These are phyloP conservation scores for Chloris gayana DNA, from an alignment of 176 grass and related monocot genomes.

Conservation along the genomic window DNA sequence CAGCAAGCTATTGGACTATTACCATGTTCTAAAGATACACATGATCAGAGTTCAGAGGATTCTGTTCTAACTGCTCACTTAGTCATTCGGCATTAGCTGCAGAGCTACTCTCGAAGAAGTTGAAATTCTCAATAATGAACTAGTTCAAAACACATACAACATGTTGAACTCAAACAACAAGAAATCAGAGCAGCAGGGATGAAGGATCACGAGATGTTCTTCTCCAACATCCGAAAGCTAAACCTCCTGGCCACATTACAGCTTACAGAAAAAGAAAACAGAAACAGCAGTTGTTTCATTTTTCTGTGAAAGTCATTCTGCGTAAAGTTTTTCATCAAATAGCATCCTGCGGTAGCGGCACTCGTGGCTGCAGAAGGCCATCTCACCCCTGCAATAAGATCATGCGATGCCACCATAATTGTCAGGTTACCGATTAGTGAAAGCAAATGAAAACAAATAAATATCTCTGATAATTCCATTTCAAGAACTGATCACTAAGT, in stretches of 20 bases:
- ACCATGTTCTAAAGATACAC: too few relatives aligned
- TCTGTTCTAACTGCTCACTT: too few relatives aligned
- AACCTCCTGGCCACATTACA: neutral
- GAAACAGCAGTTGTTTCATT: neutral
- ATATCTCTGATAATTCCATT: neutral
- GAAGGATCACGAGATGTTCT: neutral
- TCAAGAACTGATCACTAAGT: neutral
- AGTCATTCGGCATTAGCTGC: too few relatives aligned
- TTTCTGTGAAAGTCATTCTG: neutral
- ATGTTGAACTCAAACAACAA: neutral
- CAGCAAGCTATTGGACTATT: too few relatives aligned
- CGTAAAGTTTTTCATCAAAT: conserved; percentile 41
- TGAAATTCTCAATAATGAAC: too few relatives aligned
- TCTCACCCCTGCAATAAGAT: conserved; percentile 59
- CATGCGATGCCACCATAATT: neutral
- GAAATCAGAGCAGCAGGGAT: neutral
- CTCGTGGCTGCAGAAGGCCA: conserved; percentile 68
- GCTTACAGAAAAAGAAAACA: neutral
- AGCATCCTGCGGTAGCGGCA: conserved; percentile 67
- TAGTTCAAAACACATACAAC: too few relatives aligned
- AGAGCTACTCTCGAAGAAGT: too few relatives aligned
- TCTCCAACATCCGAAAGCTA: neutral
- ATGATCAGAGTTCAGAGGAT: too few relatives aligned
- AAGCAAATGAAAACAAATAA: neutral
- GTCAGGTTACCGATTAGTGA: neutral